Base-by-base conservation (phyloP, 2,329 filamentous ascomycete genomes). In the Helotiales sp. region DNA sequence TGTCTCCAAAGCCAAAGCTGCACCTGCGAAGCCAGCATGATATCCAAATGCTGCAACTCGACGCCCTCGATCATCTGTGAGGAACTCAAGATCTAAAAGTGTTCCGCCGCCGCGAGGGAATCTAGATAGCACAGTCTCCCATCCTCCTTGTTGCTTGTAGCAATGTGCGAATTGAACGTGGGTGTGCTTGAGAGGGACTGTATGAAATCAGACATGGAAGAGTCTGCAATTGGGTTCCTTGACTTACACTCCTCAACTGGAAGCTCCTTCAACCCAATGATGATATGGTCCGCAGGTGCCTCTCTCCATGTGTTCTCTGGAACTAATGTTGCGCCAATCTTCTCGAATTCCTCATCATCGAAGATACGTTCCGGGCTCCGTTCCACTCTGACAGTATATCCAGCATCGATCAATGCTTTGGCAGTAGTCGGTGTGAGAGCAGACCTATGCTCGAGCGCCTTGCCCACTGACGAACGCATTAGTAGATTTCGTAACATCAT, bases 81-180 rank as follows among this genome's bases (percentile, higher is more conserved):
- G 79, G 72, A 96, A 97, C 72, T 96, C 93, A 34, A 97, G 82
- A 69, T 97, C 93, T 58, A 92, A 84, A 13, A 97, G 83, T 0
- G 84, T 87, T 65, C 91, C 90, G 54, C 86, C 85, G 57, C 90
- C 91, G 24, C 85, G 82, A 27, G 89, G 82, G 73, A 92, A 97
- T 55, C 93, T 83, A 57, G 85, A 81, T n/a, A 96, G 84, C 5
- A 91, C 89, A 40, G 83, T 81, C 57, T 90, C 84, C 90, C 91
- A 96, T 27, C 88, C 88, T 27, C 77, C 84, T 75, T 95, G 91
- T 65, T 83, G 76, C 81, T 92, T 91, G 77, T 87, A 91, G 75
- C 85, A 88, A 72, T 91, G 87, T 34, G 83, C 83, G 69, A 92
- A 91, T 67, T 87, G 83, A 63, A 90, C 80, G 70, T 89, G 85